phyloP scores from a whole-genome alignment of 1,139 yeast species.

The Candida labiduridarum region DNA sequence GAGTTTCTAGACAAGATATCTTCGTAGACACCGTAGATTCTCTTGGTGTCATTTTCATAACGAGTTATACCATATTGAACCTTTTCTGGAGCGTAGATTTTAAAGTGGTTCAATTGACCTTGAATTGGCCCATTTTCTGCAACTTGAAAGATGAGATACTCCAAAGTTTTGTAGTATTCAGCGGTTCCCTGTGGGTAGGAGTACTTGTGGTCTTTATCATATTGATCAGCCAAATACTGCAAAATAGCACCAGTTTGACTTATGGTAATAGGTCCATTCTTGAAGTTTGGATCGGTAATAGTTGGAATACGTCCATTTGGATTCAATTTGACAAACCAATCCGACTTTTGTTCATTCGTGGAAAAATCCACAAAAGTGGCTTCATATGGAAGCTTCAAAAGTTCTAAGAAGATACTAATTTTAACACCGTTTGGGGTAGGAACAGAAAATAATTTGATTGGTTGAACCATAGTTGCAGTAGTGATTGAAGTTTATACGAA shows the following conservation, averaged over 20 bases:
- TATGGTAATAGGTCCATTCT: conserved; percentile 41
- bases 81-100: conserved; percentile 45
- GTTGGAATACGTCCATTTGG: conserved; percentile 69
- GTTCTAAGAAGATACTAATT: conserved; percentile 48
- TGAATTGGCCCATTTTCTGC: conserved; percentile 65
- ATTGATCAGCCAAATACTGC: conserved; percentile 56
- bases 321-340: conserved; percentile 56
- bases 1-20: conserved; percentile 39
- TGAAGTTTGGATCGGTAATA: conserved; percentile 42
- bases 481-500: too few relatives aligned
- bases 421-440: conserved; percentile 64
- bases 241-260: conserved; percentile 64
- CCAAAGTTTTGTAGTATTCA: conserved; percentile 52
- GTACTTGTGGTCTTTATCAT: conserved; percentile 54
- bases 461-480: conserved; percentile 9
- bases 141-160: conserved; percentile 57
- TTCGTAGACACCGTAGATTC: conserved; percentile 57
- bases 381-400: conserved; percentile 51
- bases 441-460: conserved; percentile 35
- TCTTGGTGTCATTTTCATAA: conserved; percentile 50
- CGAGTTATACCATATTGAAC: conserved; percentile 56
- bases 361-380: conserved; percentile 42
- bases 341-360: conserved; percentile 47
- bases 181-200: conserved; percentile 47
- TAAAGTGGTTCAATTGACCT: conserved; percentile 58